Percentiles rank a stretch among this genome's conserved stretches.
These are phyloP conservation scores for Phytopythium cucurbitacearum DNA, from an alignment of 352 stramenopile species.

Conservation along the genomic window DNA sequence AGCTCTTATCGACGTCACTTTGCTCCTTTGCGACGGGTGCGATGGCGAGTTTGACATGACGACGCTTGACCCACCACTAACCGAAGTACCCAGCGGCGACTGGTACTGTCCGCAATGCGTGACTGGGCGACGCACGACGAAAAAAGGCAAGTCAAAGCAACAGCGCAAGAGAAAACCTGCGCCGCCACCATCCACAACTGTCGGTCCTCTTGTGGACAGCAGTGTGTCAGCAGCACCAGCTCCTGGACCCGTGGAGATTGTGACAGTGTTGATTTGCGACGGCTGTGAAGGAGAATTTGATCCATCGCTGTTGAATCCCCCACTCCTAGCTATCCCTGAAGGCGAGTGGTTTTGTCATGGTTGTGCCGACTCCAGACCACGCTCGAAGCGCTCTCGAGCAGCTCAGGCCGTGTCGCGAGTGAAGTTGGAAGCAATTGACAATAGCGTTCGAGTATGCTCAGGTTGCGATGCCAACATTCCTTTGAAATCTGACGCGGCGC, in stretches of 20 bases:
- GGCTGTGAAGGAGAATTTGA: constrained; percentile 69
- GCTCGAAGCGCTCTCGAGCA: neutral
- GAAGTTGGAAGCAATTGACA: neutral
- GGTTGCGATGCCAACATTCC: constrained; percentile 20
- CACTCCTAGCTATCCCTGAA: constrained; percentile 36
- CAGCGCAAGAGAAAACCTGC: too few relatives aligned
- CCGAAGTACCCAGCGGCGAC: constrained; percentile 23
- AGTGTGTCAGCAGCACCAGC: neutral
- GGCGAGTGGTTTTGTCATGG: constrained; percentile 46
- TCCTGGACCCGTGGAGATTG: constrained; percentile 1
- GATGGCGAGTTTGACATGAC: constrained; percentile 23
- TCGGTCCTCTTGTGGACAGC: too few relatives aligned
- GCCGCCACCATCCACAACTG: too few relatives aligned
- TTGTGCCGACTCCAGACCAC: constrained; percentile 8
- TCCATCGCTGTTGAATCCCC: constrained; percentile 35
- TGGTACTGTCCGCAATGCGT: constrained; percentile 32
- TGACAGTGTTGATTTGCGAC: constrained; percentile 64
- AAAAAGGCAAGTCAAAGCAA: constrained; percentile 1
- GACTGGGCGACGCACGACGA: constrained; percentile 3
- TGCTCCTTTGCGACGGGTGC: constrained; percentile 36
- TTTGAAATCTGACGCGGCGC: constrained; percentile 11
- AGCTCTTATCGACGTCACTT: constrained; percentile 1
- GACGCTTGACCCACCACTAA: constrained; percentile 17
- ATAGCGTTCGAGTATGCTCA: constrained; percentile 17
- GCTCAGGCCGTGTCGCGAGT: neutral